phyloP scores from a whole-genome alignment of 2,329 filamentous ascomycete genomes.

The Beauveria rudraprayagi region DNA sequence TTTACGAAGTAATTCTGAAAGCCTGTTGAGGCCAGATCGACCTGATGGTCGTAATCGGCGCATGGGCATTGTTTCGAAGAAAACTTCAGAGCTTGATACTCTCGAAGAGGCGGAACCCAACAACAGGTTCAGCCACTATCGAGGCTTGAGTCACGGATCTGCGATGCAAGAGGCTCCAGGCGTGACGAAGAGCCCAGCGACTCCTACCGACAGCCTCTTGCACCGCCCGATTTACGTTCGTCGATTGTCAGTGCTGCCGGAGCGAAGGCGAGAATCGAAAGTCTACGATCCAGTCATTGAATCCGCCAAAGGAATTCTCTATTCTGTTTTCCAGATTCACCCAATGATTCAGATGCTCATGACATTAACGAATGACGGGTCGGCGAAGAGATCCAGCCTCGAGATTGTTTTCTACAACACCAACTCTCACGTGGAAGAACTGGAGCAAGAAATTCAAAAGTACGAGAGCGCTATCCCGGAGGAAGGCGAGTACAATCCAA shows the following conservation, averaged over 20 bases:
- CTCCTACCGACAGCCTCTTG: constrained; percentile 48
- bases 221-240: constrained; percentile 56
- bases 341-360: constrained; percentile 60
- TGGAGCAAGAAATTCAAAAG: constrained; percentile 57
- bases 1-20: constrained; percentile 57
- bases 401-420: constrained; percentile 63
- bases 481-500: constrained; percentile 36
- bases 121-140: constrained; percentile 59
- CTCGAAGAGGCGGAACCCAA: constrained; percentile 55
- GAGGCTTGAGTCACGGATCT: constrained; percentile 60
- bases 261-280: constrained; percentile 54
- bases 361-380: constrained; percentile 51
- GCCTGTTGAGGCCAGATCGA: constrained; percentile 44
- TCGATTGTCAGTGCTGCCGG: constrained; percentile 54
- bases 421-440: constrained; percentile 56
- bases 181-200: constrained; percentile 45
- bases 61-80: constrained; percentile 57
- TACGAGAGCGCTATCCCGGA: constrained; percentile 43
- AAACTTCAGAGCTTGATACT: constrained; percentile 51
- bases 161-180: constrained; percentile 51
- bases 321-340: constrained; percentile 60
- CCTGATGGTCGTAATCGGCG: constrained; percentile 49
- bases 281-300: constrained; percentile 54
- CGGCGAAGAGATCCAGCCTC: constrained; percentile 53
- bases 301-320: constrained; percentile 57